Base-by-base conservation (phyloP, 768 basidiomycete genomes). In the Tephrocybe rancida region DNA sequence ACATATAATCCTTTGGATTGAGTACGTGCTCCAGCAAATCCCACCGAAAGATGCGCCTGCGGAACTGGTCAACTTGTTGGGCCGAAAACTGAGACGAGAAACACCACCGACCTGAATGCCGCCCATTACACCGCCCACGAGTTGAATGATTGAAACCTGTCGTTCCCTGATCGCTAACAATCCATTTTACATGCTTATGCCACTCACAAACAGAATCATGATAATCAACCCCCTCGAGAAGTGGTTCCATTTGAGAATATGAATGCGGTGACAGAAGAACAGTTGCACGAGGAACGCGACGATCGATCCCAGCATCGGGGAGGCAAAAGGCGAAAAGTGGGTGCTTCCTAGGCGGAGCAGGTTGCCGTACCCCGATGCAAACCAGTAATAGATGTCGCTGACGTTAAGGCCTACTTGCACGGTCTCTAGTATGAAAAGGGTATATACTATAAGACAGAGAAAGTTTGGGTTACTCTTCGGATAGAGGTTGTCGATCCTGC, bases 231-330 rank as follows among this genome's bases (percentile, higher is more conserved):
- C 55, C 34, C 49, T 45, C 59, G 57, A 60, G 19, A 41, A 48
- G 13, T 47, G 16, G 2, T 10, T 4, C 19, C 52, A 44, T 32
- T 60, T 53, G 29, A 70, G 56, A 5, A 55, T 48, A 58, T 61
- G 65, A 18, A 71, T 69, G 13, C 69, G 62, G 48, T 66, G 69
- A 45, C 68, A 68, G 58, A 67, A 71, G 50, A 70, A 71, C 13
- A 57, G 30, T 45, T 70, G 70, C 5, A 69, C 61, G 14, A 59
- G 37, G 51, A 70, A 48, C 19, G 63, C 61, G 27, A 67, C 59
- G 10, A 66, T 11, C 4, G 62, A 50, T 18, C 62, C 63, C 25
- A 69, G 56, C 4, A 69, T 39, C 5, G 69, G 68, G 5, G 61
- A 63, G 48, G 67, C 67, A 26, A 67, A 59, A 3, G 64, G 58